Percentiles rank a stretch among this genome's conserved stretches.
These are phyloP conservation scores for Aspergillus proliferans DNA, from an alignment of 2,329 filamentous ascomycete species.

Conservation along the genomic window DNA sequence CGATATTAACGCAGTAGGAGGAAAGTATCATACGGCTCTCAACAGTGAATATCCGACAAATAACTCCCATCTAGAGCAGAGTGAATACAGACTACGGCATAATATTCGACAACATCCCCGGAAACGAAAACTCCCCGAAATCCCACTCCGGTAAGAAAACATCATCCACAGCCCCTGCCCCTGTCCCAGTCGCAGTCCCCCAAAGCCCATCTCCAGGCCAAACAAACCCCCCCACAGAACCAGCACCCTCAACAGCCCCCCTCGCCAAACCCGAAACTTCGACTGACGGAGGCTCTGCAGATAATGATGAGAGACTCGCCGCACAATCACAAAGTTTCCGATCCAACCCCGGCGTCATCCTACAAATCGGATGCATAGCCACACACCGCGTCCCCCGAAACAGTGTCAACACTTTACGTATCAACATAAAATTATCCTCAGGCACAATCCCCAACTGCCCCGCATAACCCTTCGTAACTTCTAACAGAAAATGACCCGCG, in stretches of 20 bases:
- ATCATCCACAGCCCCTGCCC: background rate
- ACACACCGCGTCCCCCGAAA: constrained; percentile 14
- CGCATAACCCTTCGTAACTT: constrained; percentile 33
- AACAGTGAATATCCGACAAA: too few relatives aligned
- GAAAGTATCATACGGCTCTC: background rate
- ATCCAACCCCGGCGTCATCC: constrained; percentile 18
- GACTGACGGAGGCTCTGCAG: background rate
- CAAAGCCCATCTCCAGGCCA: background rate
- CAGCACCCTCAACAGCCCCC: background rate
- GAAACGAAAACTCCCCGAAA: background rate
- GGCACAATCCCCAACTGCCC: constrained; percentile 28
- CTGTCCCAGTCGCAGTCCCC: too few relatives aligned
- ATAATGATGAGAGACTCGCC: background rate
- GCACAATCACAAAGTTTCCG: constrained; percentile 16
- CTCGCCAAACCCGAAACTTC: background rate
- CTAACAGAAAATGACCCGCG: constrained; percentile 36
- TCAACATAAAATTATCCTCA: constrained; percentile 14
- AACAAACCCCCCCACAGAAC: background rate
- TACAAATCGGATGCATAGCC: constrained; percentile 18
- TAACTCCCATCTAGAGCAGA: too few relatives aligned
- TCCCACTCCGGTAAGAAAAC: background rate
- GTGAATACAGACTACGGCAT: background rate
- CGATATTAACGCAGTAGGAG: background rate
- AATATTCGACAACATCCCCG: background rate
- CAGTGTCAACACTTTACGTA: constrained; percentile 10